A percentile compares a stretch with the other conserved stretches of the same genome.
phyloP scores from a whole-genome alignment of 2,329 filamentous ascomycete species.

The Nothopassalora personata region DNA sequence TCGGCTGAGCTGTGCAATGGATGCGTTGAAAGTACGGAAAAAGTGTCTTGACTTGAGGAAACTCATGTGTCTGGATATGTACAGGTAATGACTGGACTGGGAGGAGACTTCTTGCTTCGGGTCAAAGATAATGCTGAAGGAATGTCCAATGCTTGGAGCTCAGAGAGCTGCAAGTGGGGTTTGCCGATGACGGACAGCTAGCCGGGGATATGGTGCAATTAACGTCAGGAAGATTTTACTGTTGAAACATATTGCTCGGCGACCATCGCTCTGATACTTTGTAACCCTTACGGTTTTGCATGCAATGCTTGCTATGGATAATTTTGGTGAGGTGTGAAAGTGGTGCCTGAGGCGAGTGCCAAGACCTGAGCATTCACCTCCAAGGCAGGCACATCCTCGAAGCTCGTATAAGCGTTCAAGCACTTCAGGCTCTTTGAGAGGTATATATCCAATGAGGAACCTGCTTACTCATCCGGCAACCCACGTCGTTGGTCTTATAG shows the following conservation, averaged over 20 bases:
- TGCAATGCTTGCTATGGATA: too few relatives aligned
- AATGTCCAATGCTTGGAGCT: slow-evolving; percentile 4
- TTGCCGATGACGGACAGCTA: slow-evolving; percentile 1
- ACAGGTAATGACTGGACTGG: not conserved
- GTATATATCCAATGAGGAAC: too few relatives aligned
- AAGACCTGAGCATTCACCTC: not conserved
- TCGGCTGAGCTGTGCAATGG: not conserved
- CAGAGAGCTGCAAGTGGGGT: not conserved
- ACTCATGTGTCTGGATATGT: slow-evolving; percentile 2
- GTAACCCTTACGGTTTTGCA: not conserved
- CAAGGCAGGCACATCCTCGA: too few relatives aligned
- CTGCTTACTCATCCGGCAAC: not conserved
- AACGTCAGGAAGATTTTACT: not conserved
- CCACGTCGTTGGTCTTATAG: not conserved
- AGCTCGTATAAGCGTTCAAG: too few relatives aligned
- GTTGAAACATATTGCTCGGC: not conserved
- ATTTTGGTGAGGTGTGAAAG: too few relatives aligned
- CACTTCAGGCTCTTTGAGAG: not conserved
- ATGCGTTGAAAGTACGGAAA: not conserved
- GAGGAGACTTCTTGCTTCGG: slow-evolving; percentile 1
- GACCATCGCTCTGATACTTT: not conserved
- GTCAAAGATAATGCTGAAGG: slow-evolving; percentile 5
- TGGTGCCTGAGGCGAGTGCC: too few relatives aligned
- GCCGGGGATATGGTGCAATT: slow-evolving; percentile 6
- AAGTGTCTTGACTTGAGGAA: not conserved